Conservation (phyloP, 139 green algal species). For the Choricystis sp. region DNA sequence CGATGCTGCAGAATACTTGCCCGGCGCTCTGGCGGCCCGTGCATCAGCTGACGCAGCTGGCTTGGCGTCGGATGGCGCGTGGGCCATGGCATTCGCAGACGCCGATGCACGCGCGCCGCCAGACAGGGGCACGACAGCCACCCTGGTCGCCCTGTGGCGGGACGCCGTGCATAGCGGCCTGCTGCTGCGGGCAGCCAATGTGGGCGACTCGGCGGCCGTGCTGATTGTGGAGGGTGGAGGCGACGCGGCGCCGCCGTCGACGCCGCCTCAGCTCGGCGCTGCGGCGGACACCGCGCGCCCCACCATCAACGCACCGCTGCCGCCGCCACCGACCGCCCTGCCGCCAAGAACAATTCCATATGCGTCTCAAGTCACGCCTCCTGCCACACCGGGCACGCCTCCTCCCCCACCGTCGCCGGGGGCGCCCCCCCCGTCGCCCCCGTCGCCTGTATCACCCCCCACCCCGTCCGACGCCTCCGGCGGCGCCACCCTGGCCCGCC, state of each 20-base stretch:
- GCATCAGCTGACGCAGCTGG: neutral
- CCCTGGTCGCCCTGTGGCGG: conserved; percentile 41
- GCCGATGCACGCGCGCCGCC: conserved; percentile 16
- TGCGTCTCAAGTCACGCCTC: too few species aligned
- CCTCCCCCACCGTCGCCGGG: too few species aligned
- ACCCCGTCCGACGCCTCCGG: too few species aligned
- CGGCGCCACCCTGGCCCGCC: too few species aligned
- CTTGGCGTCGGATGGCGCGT: neutral
- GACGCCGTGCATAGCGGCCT: conserved; percentile 7
- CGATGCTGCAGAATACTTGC: conserved; percentile 15
- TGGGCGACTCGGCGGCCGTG: conserved; percentile 44
- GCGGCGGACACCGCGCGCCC: neutral
- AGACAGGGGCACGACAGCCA: conserved; percentile 56
- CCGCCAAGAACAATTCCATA: too few species aligned
- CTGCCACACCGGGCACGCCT: too few species aligned
- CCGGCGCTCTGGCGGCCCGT: conserved; percentile 18
- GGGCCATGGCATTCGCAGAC: conserved; percentile 16
- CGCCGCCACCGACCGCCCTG: neutral
- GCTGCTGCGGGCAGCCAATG: conserved; percentile 37
- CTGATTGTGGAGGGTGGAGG: conserved; percentile 6
- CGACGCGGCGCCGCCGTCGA: neutral
- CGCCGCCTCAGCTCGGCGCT: neutral
- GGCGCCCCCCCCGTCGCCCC: too few species aligned
- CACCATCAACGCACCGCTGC: neutral
- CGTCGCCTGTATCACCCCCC: too few species aligned